Evolutionary conservation across 345 rosid species (phyloP).

Genomic region (Eucalyptus microcorys): DNA sequence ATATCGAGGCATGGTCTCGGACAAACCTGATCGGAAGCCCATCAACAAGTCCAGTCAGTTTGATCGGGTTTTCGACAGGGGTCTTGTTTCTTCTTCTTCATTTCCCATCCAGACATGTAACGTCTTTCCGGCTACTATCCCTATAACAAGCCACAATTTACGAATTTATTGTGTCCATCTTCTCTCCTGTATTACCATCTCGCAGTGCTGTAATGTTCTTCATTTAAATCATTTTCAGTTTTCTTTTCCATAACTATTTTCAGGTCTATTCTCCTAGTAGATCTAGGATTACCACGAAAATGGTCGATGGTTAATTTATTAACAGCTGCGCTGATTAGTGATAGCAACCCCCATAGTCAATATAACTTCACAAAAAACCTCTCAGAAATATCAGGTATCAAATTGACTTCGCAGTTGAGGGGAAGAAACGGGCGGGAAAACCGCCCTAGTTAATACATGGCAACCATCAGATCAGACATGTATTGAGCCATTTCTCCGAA

Average conservation of each 20-base stretch:
- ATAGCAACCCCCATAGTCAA: not conserved
- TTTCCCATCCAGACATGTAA: not conserved
- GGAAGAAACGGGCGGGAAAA: too few relatives aligned
- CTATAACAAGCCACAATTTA: not conserved
- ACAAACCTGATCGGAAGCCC: fast-evolving
- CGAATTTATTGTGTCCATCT: not conserved
- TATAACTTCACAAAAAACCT: not conserved
- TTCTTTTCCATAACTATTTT: not conserved
- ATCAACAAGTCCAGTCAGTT: not conserved
- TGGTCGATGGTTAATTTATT: not conserved
- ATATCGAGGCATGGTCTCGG: not conserved
- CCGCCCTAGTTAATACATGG: not conserved
- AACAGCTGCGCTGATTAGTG: not conserved
- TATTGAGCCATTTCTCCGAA: not conserved
- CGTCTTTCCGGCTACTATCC: not conserved
- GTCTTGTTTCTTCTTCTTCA: not conserved
- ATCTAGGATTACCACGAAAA: not conserved
- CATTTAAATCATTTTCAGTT: not conserved
- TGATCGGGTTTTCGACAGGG: not conserved
- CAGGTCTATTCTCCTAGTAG: not conserved
- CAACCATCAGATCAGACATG: not conserved
- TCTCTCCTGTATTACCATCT: not conserved
- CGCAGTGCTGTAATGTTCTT: fast-evolving
- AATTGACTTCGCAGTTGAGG: not conserved
- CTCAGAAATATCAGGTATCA: not conserved